Base-by-base conservation (phyloP, 1,284 basidiomycete species). In the Marasmius fiardii region DNA sequence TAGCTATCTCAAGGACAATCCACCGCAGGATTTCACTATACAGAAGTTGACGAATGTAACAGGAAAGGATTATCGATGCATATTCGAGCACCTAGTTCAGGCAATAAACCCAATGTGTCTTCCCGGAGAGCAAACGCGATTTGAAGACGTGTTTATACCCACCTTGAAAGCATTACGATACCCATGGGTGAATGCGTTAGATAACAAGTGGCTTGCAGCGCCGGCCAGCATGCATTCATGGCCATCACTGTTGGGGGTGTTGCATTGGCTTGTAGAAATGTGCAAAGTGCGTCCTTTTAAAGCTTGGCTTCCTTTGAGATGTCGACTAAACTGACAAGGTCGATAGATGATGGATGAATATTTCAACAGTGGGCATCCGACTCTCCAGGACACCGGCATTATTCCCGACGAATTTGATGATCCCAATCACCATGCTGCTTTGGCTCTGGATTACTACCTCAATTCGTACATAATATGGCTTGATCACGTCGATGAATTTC, bases 211-310 rank as follows among this genome's bases (percentile, higher is more conserved):
- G 78, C 71, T 96, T n/a, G 85, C 85, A 3, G 87, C 92, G 1
- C 90, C 92, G 0, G 92, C 90, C 0, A 88, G 86, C 57, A 86
- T 88, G 74, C 88, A 91, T 68, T 85, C 88, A 16, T 95, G 93
- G 94, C 90, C 91, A 0, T 74, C 81, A 14, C 68, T 95, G 16
- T 73, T 95, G 16, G 93, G 89, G 20, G 88, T 92, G 66, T 67
- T 96, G 47, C 88, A 93, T 68, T 96, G 93, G 94, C 73, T 96
- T 14, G 88, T 89, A 1, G 89, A 93, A 62, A 70, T 92, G 60
- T 86, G 86, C 64, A 87, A 85, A 74, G 92, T 92, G 57, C 43
- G 77, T 67, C 24, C 39, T 43, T 47, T 41, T n/a, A n/a, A 24
- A 18, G 10, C 5, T 14, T 44, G 18, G 48, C 33, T 16, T 12